These are phyloP conservation scores for Penicillium concentricum DNA, from an alignment of 2,329 filamentous ascomycete species.

Conservation along the genomic window DNA sequence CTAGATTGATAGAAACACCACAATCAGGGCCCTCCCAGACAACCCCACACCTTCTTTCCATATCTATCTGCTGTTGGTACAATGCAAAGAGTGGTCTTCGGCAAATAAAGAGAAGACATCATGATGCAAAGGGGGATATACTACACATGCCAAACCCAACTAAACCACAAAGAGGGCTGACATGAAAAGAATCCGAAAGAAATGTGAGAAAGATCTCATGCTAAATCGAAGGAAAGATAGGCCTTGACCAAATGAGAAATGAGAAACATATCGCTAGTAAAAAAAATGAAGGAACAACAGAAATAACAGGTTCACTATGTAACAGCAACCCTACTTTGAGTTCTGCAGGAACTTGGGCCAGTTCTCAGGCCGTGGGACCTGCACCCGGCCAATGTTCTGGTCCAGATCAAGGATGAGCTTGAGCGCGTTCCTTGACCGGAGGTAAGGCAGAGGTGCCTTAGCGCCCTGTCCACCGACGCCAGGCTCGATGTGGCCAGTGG, in stretches of 20 bases:
- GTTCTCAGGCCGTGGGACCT: slow-evolving; percentile 50
- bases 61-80: slow-evolving; percentile 27
- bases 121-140: slow-evolving; percentile 8
- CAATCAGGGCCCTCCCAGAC: slow-evolving; percentile 7
- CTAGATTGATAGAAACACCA: slow-evolving; percentile 5
- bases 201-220: slow-evolving; percentile 19
- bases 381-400: slow-evolving; percentile 81
- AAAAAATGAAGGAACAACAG: slow-evolving; percentile 2
- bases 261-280: slow-evolving; percentile 9
- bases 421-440: slow-evolving; percentile 81
- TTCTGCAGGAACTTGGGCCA: slow-evolving; percentile 40
- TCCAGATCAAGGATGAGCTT: slow-evolving; percentile 96
- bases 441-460: slow-evolving; percentile 62
- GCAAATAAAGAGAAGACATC: slow-evolving; percentile 8
- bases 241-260: slow-evolving; percentile 11
- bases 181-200: slow-evolving; percentile 9
- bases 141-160: neutral
- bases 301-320: slow-evolving; percentile 24
- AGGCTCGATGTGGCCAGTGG: slow-evolving; percentile 63
- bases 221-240: slow-evolving; percentile 20
- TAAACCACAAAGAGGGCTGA: slow-evolving; percentile 3
- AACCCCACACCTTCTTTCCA: slow-evolving; percentile 19
- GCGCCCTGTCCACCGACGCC: slow-evolving; percentile 64
- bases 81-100: slow-evolving; percentile 18
- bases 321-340: slow-evolving; percentile 26